Percentiles rank a stretch among this genome's conserved stretches.
Evolutionary conservation across 768 basidiomycete species (phyloP).

Genomic region (Serendipita indica): DNA sequence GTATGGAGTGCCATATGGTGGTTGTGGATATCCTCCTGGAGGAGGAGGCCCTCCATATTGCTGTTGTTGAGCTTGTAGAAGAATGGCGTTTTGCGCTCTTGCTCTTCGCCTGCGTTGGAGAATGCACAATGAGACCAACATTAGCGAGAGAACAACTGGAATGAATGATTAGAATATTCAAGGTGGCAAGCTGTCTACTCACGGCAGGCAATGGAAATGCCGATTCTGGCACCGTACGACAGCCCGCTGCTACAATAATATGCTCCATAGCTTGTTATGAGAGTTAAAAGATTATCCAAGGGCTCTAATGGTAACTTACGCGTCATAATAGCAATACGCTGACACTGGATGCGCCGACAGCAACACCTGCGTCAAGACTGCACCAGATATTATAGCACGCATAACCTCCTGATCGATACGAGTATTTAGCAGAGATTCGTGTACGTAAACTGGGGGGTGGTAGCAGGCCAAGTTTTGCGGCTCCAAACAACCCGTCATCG

Average conservation of each 20-base stretch:
- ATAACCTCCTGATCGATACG: background rate
- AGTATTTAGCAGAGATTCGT: background rate
- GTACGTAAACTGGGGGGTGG: background rate
- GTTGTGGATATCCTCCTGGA: background rate
- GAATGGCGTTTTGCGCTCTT: background rate
- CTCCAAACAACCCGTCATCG: background rate
- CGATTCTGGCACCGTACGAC: background rate
- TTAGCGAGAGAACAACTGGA: background rate
- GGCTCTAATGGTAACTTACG: background rate
- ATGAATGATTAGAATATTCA: background rate
- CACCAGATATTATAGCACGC: too few species aligned
- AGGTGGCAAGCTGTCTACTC: background rate
- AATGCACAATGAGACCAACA: background rate
- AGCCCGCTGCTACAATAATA: background rate
- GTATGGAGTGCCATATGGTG: background rate
- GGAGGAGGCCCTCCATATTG: background rate
- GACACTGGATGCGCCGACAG: background rate
- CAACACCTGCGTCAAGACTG: too few species aligned
- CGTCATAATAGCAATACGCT: conserved; percentile 4
- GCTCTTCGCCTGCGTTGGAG: background rate
- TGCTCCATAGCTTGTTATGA: background rate
- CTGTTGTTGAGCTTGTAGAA: background rate
- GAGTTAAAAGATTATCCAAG: background rate
- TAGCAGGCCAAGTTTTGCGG: background rate
- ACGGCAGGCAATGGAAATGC: background rate